phyloP scores from a whole-genome alignment of 805 yeast species.

The Wickerhamomyces strasburgensis region DNA sequence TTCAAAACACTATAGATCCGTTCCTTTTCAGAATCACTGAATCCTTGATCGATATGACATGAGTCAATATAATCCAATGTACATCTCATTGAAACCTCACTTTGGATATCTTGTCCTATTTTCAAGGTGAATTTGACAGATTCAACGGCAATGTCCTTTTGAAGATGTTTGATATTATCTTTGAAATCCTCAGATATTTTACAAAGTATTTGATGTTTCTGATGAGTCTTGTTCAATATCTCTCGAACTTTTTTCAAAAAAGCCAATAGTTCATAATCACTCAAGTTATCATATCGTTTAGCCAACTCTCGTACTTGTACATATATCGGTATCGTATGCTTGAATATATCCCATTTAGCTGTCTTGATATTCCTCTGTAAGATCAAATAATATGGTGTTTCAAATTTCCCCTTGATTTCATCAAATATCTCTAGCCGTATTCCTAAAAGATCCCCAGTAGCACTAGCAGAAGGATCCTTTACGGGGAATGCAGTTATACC shows the following conservation, averaged over 20 bases:
- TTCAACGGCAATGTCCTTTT: constrained; percentile 19
- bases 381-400: constrained; percentile 32
- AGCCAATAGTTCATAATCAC: constrained; percentile 10
- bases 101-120: constrained; percentile 7
- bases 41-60: constrained; percentile 10
- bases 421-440: constrained; percentile 36
- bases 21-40: constrained; percentile 17
- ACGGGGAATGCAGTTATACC: constrained; percentile 37
- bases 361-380: constrained; percentile 26
- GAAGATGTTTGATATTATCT: constrained; percentile 11
- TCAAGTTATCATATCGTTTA: constrained; percentile 14
- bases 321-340: constrained; percentile 32
- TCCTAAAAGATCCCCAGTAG: constrained; percentile 26
- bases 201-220: constrained; percentile 21
- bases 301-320: constrained; percentile 16
- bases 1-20: constrained; percentile 18
- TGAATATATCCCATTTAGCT: constrained; percentile 30
- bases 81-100: constrained; percentile 13
- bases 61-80: constrained; percentile 14
- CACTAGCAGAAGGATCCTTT: constrained; percentile 28
- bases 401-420: constrained; percentile 24
- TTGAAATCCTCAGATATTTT: constrained; percentile 4
- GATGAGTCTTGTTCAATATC: constrained; percentile 12
- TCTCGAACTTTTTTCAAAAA: constrained; percentile 13
- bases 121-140: constrained; percentile 14